Evolutionary conservation across 2,329 filamentous ascomycete species (phyloP).

Genomic region (Dryadomyces quercivorus): DNA sequence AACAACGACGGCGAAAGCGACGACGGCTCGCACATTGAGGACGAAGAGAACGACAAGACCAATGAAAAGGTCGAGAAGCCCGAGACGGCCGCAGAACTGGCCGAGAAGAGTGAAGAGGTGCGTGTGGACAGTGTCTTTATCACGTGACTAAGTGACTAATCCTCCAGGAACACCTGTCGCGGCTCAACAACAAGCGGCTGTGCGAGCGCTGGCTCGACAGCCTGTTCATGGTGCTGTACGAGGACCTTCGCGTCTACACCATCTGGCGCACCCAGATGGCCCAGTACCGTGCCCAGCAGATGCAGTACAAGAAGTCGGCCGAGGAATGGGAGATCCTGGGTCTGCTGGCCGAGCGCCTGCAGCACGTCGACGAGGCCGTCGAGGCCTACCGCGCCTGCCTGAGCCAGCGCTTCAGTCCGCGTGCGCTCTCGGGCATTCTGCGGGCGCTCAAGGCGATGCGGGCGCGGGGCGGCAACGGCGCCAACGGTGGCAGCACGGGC

Average conservation of each 20-base stretch:
- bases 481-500: background rate
- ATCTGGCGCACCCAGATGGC: constrained; percentile 99
- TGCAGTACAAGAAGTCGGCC: constrained; percentile 92
- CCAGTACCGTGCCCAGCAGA: constrained; percentile 83
- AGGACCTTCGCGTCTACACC: constrained; percentile 94
- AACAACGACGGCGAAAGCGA: constrained; percentile 9
- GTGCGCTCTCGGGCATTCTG: constrained; percentile 77
- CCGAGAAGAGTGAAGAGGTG: constrained; percentile 57
- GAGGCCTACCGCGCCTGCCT: constrained; percentile 90
- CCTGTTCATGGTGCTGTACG: constrained; percentile 97
- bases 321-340: constrained; percentile 98
- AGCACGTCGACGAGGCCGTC: constrained; percentile 81
- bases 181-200: constrained; percentile 92
- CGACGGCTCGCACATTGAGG: constrained; percentile 16
- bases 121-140: constrained; percentile 36
- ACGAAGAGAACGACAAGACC: constrained; percentile 20
- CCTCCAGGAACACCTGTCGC: constrained; percentile 60
- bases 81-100: constrained; percentile 54
- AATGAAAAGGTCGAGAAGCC: constrained; percentile 56
- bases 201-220: constrained; percentile 98
- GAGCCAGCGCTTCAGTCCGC: constrained; percentile 80
- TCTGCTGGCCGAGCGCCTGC: constrained; percentile 79
- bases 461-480: background rate
- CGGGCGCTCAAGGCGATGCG: constrained; percentile 55
- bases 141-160: background rate